Base-by-base conservation (phyloP, 2,329 filamentous ascomycete genomes). In the Knufia petricola region DNA sequence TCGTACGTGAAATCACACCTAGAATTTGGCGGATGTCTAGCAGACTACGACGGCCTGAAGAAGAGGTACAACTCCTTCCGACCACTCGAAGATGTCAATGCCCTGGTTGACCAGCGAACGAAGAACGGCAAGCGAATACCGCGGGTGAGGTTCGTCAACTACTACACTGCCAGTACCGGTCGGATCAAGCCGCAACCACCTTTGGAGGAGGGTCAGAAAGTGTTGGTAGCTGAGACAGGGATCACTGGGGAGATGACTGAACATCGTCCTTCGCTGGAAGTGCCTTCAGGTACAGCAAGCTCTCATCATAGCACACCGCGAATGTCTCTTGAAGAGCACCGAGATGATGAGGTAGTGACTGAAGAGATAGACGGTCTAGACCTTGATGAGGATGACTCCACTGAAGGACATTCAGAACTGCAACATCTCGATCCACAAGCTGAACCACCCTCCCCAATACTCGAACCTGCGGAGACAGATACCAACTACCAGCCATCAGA, bases 91-190 rank as follows among this genome's bases (percentile, higher is more conserved):
- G 81, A 85, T 59, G 69, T 81, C 3, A 76, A 85, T 49, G 79
- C 83, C 54, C 58, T 75, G 1, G 64, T 61, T 56, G 37, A 64
- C 46, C 49, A 57, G 60, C 51, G 61, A 48, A 55, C 60, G 55
- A 28, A 61, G 51, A 31, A 60, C 60, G 57, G 62, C 55, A n/a
- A 58, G 52, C 19, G 54, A 56, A 44, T 58, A 45, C 40, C 60
- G 52, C 54, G 82, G 46, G 77, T 92, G 9, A 76, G 87, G 13
- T 95, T 95, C 59, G 74, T 87, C 50, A 95, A 95, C 61, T 95
- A 94, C 63, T 95, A 90, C 62, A 94, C 88, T 1, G 77, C 85
- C n/a, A 88, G 85, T 55, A 83, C 84, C 8, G 88, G 88, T 2
- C 74, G 79, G 50, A 74, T 75, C 1, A 88, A 84, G 57, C 65